Base-by-base conservation (phyloP, 176 grass and related monocot species). In the Urochloa ruziziensis region DNA sequence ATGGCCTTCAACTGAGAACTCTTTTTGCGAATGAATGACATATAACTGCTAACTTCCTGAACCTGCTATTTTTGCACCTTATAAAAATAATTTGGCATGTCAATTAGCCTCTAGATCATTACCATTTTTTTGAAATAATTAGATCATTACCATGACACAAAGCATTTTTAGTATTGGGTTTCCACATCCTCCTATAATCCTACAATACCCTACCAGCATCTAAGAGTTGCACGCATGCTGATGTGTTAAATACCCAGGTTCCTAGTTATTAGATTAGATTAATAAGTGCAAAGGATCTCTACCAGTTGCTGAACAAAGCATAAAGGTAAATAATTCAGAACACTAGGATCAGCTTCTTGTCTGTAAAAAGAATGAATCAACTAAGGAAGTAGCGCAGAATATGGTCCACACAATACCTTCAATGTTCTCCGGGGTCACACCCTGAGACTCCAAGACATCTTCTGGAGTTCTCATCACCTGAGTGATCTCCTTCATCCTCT, bases 401-500 rank as follows among this genome's bases (percentile, higher is more conserved):
- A 43, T 11, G 27, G 8, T 40, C 34, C 68, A 59, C 34, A 64
- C 28, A 8, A 48, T 81, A 92, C 93, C 90, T 92, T 92, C 85
- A 5, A 99, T 92, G 82, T 96, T 93, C 27, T 86, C 87, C 1
- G 85, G 79, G 34, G 89, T 96, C 0, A 96, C 85, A 0, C 96
- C 93, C 36, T 96, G 96, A 16, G 93, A 80, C 27, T 91, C 66
- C 33, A 96, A 53, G 68, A 99, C 89, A 72, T 96, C 82, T 44
- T 94, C 89, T 5, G 96, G 96, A 69, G 96, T 99, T 75, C 60
- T 90, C 96, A 99, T 96, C 71, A 99, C 96, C 46, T 81, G 89
- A 6, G 87, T 90, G 12, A 99, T 99, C 85, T 99, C 93, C 78
- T 99, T 94, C 96, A 96, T 99, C 67, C 96, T 86, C 80, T 88